Evolutionary conservation across 768 basidiomycete species (phyloP), one percentile per base, ranked within the genome.

Genomic region (Lactarius indigo): DNA sequence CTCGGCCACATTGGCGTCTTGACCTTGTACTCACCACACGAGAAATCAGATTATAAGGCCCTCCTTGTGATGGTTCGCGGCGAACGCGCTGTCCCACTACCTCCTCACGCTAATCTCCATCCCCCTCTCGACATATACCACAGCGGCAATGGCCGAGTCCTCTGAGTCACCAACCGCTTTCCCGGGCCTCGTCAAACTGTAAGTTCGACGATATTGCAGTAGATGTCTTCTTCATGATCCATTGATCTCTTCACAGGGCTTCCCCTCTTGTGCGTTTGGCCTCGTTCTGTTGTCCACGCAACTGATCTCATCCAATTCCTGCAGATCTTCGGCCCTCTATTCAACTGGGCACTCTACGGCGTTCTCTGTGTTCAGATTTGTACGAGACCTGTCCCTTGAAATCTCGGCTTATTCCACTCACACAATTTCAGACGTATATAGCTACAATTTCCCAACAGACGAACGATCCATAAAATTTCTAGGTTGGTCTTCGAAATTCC

Each of bases 341-440:
- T 59, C 23, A 59, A 59, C 12, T 60, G 59, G 59, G 28, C 28
- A 0, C 42, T 60, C 18, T 47, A 60, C 28, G 59, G 59, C 5
- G 42, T 23, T n/a, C 59, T 60, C 30, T 31, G 26, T 7, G 59
- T 60, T 31, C 59, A 60, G 31, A 47, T 20, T 20, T 60, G 59
- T 60, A 23, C 4, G 50, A 50, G 10, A 0, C 50, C 23, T 12
- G n/a, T 50, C 12, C 23, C 10, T 23, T 12, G 12, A 26, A 50
- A 26, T 4, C 23, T 23, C 17, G 15, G 31, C 12, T 57, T 23
- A 50, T 26, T 44, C 23, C 50, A 0, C 50, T 50, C 50, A 50
- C 12, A 1, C 50, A 12, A 5, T 12, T 50, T 23, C 23, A 50
- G 50, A 50, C 6, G 13, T 50, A 23, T 50, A 50, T 26, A 50